Evolutionary conservation across 768 basidiomycete species (phyloP).

Genomic region (Ramaria rubella): DNA sequence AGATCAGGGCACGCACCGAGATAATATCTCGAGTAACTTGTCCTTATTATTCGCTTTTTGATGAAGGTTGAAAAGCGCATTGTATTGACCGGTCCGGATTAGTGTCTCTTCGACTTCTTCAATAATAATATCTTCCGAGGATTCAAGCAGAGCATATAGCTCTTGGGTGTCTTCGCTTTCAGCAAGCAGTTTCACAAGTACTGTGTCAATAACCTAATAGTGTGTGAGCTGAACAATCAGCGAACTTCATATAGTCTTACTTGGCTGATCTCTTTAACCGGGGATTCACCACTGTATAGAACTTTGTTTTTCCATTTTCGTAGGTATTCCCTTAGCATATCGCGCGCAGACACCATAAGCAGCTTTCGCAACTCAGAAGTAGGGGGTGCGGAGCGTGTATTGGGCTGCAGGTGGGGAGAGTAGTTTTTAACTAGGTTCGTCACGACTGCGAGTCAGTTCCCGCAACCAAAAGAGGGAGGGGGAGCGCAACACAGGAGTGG

Average conservation of each 20-base stretch:
- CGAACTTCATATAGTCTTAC: neutral
- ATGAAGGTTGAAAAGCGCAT: constrained; percentile 57
- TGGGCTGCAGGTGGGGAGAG: constrained; percentile 74
- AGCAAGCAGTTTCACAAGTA: constrained; percentile 68
- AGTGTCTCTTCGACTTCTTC: constrained; percentile 59
- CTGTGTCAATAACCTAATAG: constrained; percentile 70
- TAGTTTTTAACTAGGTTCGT: constrained; percentile 89
- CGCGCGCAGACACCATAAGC: constrained; percentile 55
- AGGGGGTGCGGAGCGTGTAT: constrained; percentile 60
- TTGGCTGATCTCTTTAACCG: constrained; percentile 4
- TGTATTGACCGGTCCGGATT: constrained; percentile 44
- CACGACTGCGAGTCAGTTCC: constrained; percentile 76
- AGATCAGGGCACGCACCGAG: constrained; percentile 44
- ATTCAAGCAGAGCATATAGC: constrained; percentile 50
- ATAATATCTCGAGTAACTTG: constrained; percentile 62
- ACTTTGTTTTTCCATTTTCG: constrained; percentile 38
- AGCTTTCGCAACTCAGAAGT: constrained; percentile 63
- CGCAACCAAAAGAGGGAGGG: constrained; percentile 36
- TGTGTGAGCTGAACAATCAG: neutral
- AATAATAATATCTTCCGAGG: constrained; percentile 46
- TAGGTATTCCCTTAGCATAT: constrained; percentile 71
- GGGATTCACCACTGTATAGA: constrained; percentile 17
- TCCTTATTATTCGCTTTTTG: constrained; percentile 46
- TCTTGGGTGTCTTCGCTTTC: constrained; percentile 54
- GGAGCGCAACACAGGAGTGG: constrained; percentile 24